Percentiles rank a stretch among this genome's conserved stretches.
Conservation (phyloP, 2,329 filamentous ascomycete genomes). For the Pestalotiopsis sp. region DNA sequence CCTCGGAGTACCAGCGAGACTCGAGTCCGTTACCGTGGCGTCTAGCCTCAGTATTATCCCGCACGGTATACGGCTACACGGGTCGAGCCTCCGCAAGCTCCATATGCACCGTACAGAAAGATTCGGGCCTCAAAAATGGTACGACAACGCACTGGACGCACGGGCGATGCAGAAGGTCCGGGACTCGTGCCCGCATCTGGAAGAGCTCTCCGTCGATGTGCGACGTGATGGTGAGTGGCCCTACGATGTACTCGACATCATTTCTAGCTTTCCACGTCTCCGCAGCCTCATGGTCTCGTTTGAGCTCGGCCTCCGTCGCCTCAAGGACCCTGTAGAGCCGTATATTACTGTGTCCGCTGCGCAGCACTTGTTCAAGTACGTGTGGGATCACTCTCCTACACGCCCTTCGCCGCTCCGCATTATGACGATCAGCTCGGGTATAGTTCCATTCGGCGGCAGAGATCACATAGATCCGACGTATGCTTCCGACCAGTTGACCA, state of each 20-base stretch:
- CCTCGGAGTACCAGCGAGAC: slow-evolving; percentile 10
- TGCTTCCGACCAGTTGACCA: slow-evolving; percentile 6
- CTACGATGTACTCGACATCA: slow-evolving; percentile 12
- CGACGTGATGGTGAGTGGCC: slow-evolving; percentile 15
- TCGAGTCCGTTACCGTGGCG: slow-evolving; percentile 11
- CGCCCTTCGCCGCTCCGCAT: background rate
- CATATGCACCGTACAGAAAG: slow-evolving; percentile 11
- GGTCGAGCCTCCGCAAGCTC: slow-evolving; percentile 10
- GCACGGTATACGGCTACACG: slow-evolving; percentile 4
- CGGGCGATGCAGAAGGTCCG: slow-evolving; percentile 9
- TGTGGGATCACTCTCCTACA: background rate
- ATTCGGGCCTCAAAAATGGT: background rate
- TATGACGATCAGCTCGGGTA: slow-evolving; percentile 13
- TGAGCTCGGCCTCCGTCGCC: slow-evolving; percentile 14
- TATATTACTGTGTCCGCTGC: slow-evolving; percentile 14
- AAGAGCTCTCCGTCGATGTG: slow-evolving; percentile 15
- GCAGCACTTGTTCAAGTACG: slow-evolving; percentile 5
- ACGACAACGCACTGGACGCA: slow-evolving; percentile 1
- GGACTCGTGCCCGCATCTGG: slow-evolving; percentile 15
- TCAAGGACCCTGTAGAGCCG: slow-evolving; percentile 2
- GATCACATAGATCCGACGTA: background rate
- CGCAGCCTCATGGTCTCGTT: slow-evolving; percentile 16
- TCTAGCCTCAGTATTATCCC: background rate
- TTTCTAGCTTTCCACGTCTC: slow-evolving; percentile 15
- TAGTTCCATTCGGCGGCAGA: background rate